Evolutionary conservation across 345 rosid species (phyloP).

Genomic region (Microthlaspi erraticum): DNA sequence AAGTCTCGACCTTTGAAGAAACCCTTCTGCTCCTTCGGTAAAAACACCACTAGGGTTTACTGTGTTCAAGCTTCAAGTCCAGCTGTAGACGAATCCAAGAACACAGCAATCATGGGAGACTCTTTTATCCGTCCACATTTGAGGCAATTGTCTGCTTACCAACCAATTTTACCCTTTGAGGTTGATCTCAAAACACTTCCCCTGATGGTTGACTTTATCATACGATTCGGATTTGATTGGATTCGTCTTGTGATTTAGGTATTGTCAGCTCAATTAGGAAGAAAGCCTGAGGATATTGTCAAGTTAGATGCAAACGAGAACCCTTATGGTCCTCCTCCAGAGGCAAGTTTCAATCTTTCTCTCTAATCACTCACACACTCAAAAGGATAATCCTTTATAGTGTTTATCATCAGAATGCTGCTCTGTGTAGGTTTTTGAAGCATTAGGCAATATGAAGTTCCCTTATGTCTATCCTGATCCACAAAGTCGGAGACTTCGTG

Average conservation of each 20-base stretch:
- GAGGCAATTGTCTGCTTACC: slow-evolving; percentile 78
- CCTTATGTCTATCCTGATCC: slow-evolving; percentile 95
- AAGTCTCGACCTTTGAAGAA: slow-evolving; percentile 38
- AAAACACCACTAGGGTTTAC: slow-evolving; percentile 39
- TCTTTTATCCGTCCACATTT: slow-evolving; percentile 85
- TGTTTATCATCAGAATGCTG: slow-evolving; percentile 42
- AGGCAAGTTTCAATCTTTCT: slow-evolving; percentile 60
- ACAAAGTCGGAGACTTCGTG: slow-evolving; percentile 76
- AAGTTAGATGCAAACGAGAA: slow-evolving; percentile 99
- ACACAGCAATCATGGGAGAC: slow-evolving; percentile 56
- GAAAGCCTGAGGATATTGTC: slow-evolving; percentile 93
- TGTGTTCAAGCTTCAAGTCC: slow-evolving; percentile 53
- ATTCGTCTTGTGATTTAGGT: slow-evolving; percentile 52
- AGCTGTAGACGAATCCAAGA: slow-evolving; percentile 53
- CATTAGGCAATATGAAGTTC: slow-evolving; percentile 82
- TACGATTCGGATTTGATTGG: not conserved
- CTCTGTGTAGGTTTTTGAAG: slow-evolving; percentile 82
- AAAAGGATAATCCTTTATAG: not conserved
- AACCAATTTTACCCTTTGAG: slow-evolving; percentile 95
- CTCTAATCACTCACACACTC: not conserved
- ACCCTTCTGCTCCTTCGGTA: too few relatives aligned
- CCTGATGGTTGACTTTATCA: not conserved
- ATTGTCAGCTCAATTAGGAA: slow-evolving; percentile 77
- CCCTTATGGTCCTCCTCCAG: slow-evolving; percentile 99
- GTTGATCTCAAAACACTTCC: slow-evolving; percentile 36